Percentiles rank a stretch among this genome's conserved stretches.
phyloP scores from a whole-genome alignment of 139 green algal genomes.

The Edaphochlamys debaryana region DNA sequence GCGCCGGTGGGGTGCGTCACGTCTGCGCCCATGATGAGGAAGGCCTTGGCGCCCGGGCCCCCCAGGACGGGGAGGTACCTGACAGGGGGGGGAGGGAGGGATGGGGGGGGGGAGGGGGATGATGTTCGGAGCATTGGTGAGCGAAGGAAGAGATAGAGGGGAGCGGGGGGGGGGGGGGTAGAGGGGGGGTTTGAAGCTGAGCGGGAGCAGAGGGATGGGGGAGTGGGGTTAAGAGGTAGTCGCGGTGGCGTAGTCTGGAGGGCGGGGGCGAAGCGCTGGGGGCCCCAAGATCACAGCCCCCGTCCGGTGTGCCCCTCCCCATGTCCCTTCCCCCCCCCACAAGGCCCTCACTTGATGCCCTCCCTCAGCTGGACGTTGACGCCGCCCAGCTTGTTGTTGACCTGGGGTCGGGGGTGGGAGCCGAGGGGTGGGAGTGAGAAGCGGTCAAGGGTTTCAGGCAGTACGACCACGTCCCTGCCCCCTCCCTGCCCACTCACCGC shows the following conservation, averaged over 20 bases:
- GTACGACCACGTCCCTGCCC: too few relatives aligned
- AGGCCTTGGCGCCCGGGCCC: not conserved
- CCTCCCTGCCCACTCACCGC: too few relatives aligned
- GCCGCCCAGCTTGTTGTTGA: conserved; percentile 87
- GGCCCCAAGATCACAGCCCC: too few relatives aligned
- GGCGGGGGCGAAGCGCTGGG: too few relatives aligned
- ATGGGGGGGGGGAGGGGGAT: not conserved
- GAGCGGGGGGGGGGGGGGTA: not conserved
- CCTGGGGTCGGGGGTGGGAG: too few relatives aligned
- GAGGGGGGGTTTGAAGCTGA: not conserved
- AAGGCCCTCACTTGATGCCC: not conserved
- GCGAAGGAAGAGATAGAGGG: not conserved
- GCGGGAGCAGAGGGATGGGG: not conserved
- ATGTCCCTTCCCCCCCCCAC: not conserved
- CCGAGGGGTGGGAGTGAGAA: too few relatives aligned
- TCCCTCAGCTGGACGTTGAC: conserved; percentile 61
- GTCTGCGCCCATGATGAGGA: conserved; percentile 55
- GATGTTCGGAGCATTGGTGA: not conserved
- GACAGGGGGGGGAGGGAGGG: not conserved
- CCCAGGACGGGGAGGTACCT: conserved; percentile 35
- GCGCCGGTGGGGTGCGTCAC: conserved; percentile 54
- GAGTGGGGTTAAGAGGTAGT: not conserved
- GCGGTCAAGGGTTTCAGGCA: too few relatives aligned
- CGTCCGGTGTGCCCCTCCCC: not conserved
- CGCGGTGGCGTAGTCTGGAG: too few relatives aligned